Evolutionary conservation across 495 filamentous ascomycete species (phyloP), one percentile per base, ranked within the genome.

Genomic region (Hypoxylon trugodes): DNA sequence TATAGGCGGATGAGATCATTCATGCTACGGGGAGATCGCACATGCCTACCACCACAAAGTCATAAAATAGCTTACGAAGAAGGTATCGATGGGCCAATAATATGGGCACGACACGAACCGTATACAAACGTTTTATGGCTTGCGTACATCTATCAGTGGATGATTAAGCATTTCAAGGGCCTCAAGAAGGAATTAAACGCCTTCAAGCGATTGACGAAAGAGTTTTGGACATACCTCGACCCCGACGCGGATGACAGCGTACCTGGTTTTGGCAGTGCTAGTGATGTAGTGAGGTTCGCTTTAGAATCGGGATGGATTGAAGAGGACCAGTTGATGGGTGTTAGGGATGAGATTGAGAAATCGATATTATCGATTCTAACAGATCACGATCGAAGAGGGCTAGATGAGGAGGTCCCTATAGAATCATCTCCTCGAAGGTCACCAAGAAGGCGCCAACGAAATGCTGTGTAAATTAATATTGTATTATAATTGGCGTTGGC

Each of bases 61-160:
- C 78, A 81, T 50, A 66, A 65, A 35, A 74, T 58, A 18, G 66
- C 78, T 0, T 76, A 79, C 66, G 70, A 73, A 28, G 24, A 50
- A 8, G 69, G 68, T 0, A 37, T 73, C 18, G 66, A 73, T 12
- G 73, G 71, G 8, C 73, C 76, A 1, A 68, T 82, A 26, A 69
- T 69, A 4, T 82, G 79, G 79, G 43, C 53, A 0, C 62, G 30
- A 3, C 62, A 81, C 56, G 56, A 73, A 10, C 81, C 82, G 0
- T 84, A 82, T 64, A 82, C 79, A 3, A 85, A 85, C 43, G 79
- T 84, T 0, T 70, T 85, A 10, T 85, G 82, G 82, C 74, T 82
- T 10, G 76, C 77, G 4, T 81, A 82, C 30, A 70, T 84, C 18
- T 82, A 81, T 59, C 71, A 73, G 10, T 78, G 78, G 43, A 70